Evolutionary conservation across 371 early-diverging fungal species (phyloP).

Genomic region (Ecytonucleospora hepatopenaei): DNA sequence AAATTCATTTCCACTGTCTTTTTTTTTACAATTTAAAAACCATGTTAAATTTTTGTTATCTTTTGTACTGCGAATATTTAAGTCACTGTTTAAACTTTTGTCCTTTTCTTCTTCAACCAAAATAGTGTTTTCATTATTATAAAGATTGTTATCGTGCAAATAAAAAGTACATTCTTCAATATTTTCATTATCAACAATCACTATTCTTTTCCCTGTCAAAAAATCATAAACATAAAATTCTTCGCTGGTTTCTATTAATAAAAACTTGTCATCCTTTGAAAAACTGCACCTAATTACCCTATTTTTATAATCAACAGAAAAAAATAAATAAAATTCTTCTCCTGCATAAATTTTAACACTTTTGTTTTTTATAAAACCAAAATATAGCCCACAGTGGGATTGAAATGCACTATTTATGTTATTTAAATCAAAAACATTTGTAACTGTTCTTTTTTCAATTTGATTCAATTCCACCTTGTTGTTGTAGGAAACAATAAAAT

Average conservation of each 20-base stretch:
- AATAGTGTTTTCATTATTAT: no score
- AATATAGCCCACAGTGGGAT: conserved; percentile 3
- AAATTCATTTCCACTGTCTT: no score
- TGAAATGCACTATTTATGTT: not conserved
- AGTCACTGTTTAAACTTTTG: no score
- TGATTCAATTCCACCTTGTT: conserved; percentile 1
- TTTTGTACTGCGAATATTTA: no score
- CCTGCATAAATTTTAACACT: conserved; percentile 2
- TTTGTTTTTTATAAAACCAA: conserved; percentile 17
- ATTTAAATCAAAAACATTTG: not conserved
- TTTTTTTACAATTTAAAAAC: no score
- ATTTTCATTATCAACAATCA: no score
- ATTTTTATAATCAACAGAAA: not conserved
- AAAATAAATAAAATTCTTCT: conserved; percentile 12
- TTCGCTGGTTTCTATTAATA: conserved; percentile 1
- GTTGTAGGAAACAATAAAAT: conserved; percentile 3
- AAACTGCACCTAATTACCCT: conserved; percentile 8
- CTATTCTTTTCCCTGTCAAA: not conserved
- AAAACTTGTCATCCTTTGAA: conserved; percentile 7
- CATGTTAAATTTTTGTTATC: no score
- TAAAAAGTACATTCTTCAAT: no score
- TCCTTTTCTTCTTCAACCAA: no score
- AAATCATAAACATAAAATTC: conserved; percentile 8
- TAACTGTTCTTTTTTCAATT: conserved; percentile 9
- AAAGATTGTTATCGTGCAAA: no score